A percentile compares a stretch with the other conserved stretches of the same genome.
These are phyloP conservation scores for Dendrobium officinale DNA, from an alignment of 106 monocot species.

Conservation along the genomic window DNA sequence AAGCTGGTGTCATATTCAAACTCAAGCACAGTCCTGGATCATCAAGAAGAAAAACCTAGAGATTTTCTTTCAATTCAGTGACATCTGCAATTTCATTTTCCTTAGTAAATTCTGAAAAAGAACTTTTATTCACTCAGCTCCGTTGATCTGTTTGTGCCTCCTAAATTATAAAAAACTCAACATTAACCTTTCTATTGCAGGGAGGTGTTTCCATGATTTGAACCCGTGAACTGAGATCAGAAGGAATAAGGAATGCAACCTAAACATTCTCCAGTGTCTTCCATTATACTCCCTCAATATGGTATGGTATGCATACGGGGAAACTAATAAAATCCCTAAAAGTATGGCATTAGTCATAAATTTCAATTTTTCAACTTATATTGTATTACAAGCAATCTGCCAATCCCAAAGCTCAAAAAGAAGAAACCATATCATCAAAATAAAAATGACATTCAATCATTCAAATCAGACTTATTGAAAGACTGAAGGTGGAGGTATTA, in stretches of 20 bases:
- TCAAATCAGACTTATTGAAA: too few relatives aligned
- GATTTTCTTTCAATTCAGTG: not conserved
- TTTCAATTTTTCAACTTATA: not conserved
- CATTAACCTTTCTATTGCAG: not conserved
- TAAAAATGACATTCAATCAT: too few relatives aligned
- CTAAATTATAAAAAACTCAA: not conserved
- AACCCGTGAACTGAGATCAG: not conserved
- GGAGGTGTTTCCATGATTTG: not conserved
- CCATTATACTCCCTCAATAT: not conserved
- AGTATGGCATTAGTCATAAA: not conserved
- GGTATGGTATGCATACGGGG: not conserved
- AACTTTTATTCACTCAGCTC: not conserved
- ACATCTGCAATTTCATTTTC: not conserved
- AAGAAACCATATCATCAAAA: not conserved
- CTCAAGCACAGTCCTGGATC: not conserved
- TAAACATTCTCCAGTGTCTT: not conserved
- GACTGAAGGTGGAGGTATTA: too few relatives aligned
- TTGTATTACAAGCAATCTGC: not conserved
- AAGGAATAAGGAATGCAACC: not conserved
- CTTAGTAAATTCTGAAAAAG: not conserved
- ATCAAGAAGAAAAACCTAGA: not conserved
- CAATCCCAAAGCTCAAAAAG: not conserved
- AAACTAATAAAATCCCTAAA: not conserved
- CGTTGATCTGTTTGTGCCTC: not conserved
- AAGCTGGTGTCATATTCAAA: conserved; percentile 1